Conservation (phyloP, 352 stramenopile genomes). For the Globisporangium perplexum region DNA sequence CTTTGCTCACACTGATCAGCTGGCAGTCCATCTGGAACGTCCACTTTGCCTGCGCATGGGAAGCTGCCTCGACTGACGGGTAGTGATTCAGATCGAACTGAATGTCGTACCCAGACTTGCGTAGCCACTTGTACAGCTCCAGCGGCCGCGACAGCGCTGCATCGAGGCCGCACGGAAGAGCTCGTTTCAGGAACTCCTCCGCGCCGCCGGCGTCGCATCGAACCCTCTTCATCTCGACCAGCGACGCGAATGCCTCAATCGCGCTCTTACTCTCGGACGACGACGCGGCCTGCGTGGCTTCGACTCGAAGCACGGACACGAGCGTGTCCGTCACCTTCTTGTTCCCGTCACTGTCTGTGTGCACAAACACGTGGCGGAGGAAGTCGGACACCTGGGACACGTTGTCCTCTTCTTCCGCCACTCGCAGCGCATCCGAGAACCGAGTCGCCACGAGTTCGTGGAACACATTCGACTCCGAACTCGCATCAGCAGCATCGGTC, state of each 20-base stretch:
- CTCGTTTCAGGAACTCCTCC: slow-evolving; percentile 5
- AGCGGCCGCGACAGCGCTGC: slow-evolving; percentile 20
- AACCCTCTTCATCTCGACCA: slow-evolving; percentile 17
- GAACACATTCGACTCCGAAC: slow-evolving; percentile 10
- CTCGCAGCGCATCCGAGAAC: slow-evolving; percentile 29
- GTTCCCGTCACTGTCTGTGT: slow-evolving; percentile 7
- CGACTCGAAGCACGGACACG: slow-evolving; percentile 15
- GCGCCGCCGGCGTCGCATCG: slow-evolving; percentile 1
- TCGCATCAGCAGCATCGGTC: neutral
- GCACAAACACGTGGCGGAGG: slow-evolving; percentile 22
- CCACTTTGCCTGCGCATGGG: slow-evolving; percentile 54
- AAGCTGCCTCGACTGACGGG: slow-evolving; percentile 28
- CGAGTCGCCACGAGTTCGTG: slow-evolving; percentile 22
- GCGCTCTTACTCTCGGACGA: slow-evolving; percentile 24
- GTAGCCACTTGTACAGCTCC: slow-evolving; percentile 40
- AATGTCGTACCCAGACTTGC: slow-evolving; percentile 49
- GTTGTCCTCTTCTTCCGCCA: slow-evolving; percentile 18
- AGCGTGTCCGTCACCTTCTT: slow-evolving; percentile 2
- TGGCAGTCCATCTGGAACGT: slow-evolving; percentile 72
- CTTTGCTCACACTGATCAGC: slow-evolving; percentile 39
- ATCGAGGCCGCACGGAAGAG: slow-evolving; percentile 6
- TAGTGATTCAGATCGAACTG: slow-evolving; percentile 50
- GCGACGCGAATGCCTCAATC: slow-evolving; percentile 22
- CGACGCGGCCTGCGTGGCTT: slow-evolving; percentile 18
- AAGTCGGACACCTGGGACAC: slow-evolving; percentile 26